These are phyloP conservation scores for Volvox reticuliferus DNA, from an alignment of 139 green algal species.

Conservation along the genomic window DNA sequence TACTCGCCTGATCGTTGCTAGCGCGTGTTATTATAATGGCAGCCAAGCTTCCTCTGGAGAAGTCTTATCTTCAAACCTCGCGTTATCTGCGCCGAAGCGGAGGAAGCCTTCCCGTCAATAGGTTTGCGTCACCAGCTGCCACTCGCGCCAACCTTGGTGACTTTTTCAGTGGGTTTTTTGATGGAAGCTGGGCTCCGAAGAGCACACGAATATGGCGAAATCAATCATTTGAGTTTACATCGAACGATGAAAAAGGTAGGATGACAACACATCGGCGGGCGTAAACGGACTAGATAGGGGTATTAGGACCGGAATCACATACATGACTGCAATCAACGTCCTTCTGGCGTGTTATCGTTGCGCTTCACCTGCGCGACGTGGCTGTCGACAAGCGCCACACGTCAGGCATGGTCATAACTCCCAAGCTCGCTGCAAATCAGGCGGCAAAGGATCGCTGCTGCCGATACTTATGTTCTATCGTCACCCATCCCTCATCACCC, in stretches of 20 bases:
- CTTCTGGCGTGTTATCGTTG: background rate
- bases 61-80: background rate
- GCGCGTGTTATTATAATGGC: background rate
- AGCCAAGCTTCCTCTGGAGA: background rate
- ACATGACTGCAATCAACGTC: background rate
- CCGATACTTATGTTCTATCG: no score
- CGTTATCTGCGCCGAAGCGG: background rate
- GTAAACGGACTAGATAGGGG: background rate
- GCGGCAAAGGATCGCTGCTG: no score
- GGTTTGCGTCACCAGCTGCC: background rate
- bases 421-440: no score
- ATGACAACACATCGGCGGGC: no score
- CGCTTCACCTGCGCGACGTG: no score
- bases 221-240: slow-evolving; percentile 46
- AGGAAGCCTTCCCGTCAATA: background rate
- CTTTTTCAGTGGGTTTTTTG: slow-evolving; percentile 37
- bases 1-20: no score
- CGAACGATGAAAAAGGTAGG: slow-evolving; percentile 7
- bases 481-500: no score
- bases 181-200: slow-evolving; percentile 52
- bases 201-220: slow-evolving; percentile 51
- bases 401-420: background rate
- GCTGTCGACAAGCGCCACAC: background rate
- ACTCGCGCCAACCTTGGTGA: slow-evolving; percentile 19
- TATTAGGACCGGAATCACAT: background rate